phyloP scores from a whole-genome alignment of 106 monocot genomes.

The Dendrobium nobile region DNA sequence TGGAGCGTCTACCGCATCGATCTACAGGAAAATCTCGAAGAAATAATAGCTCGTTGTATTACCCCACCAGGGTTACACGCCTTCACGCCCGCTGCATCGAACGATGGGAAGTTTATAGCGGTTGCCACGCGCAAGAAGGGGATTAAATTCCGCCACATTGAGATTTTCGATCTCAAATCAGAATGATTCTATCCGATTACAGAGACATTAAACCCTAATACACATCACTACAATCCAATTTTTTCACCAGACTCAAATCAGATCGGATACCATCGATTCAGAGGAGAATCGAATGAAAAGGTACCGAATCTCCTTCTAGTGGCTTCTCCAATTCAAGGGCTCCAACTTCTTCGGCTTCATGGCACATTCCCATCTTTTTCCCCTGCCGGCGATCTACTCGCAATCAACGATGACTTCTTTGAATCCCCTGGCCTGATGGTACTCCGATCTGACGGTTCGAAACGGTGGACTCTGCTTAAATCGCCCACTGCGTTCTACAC shows the following conservation, averaged over 20 bases:
- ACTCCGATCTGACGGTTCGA: conserved; percentile 58
- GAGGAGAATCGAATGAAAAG: conserved; percentile 33
- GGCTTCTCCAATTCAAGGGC: conserved; percentile 12
- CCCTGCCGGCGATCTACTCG: conserved; percentile 27
- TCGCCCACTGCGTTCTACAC: conserved; percentile 50
- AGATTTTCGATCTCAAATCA: conserved; percentile 69
- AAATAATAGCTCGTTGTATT: conserved; percentile 20
- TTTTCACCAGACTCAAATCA: conserved; percentile 44
- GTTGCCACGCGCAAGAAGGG: conserved; percentile 74
- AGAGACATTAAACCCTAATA: conserved; percentile 38
- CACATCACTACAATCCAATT: conserved; percentile 95
- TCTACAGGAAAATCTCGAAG: conserved; percentile 14
- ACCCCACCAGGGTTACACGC: conserved; percentile 82
- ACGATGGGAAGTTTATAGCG: conserved; percentile 45
- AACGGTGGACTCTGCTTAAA: conserved; percentile 40
- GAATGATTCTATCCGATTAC: conserved; percentile 48
- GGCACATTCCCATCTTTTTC: conserved; percentile 61
- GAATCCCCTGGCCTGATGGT: conserved; percentile 35
- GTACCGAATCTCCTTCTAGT: conserved; percentile 18
- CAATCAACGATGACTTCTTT: conserved; percentile 51
- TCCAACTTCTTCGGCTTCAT: conserved; percentile 36
- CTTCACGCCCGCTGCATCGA: conserved; percentile 64
- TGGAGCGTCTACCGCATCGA: conserved; percentile 73
- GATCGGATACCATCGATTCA: conserved; percentile 84
- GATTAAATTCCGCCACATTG: conserved; percentile 44